Conservation (phyloP, 2,329 filamentous ascomycete species). For the Alternaria tenuissima region DNA sequence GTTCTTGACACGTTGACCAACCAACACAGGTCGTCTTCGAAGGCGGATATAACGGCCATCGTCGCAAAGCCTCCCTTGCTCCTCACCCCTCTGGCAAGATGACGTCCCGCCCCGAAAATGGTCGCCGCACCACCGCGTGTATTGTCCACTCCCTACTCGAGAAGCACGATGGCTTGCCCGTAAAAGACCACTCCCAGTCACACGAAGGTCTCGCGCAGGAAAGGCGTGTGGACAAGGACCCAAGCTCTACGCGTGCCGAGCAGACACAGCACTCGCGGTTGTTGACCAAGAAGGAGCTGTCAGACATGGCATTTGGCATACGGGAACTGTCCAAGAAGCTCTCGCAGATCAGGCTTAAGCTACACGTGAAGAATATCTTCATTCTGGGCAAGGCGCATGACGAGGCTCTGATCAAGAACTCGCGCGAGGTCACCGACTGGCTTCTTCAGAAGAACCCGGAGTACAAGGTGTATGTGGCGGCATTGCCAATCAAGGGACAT, state of each 20-base stretch:
- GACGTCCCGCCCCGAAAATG: constrained; percentile 46
- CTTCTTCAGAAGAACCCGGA: constrained; percentile 74
- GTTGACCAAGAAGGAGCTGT: constrained; percentile 91
- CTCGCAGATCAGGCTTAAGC: constrained; percentile 81
- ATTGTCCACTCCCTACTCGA: constrained; percentile 69
- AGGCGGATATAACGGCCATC: constrained; percentile 56
- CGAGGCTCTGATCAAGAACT: constrained; percentile 76
- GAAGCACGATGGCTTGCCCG: constrained; percentile 49
- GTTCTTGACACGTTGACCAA: constrained; percentile 10
- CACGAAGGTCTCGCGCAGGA: constrained; percentile 48
- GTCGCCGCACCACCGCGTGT: constrained; percentile 60
- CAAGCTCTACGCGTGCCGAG: constrained; percentile 41
- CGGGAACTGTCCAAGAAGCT: constrained; percentile 87
- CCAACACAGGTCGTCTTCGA: constrained; percentile 64
- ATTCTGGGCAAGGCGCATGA: constrained; percentile 94
- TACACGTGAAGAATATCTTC: constrained; percentile 84
- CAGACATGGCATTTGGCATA: constrained; percentile 97
- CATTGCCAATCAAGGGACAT: neutral
- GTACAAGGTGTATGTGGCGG: constrained; percentile 72
- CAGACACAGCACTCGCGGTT: constrained; percentile 70
- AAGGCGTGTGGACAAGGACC: constrained; percentile 55
- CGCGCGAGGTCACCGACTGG: constrained; percentile 81
- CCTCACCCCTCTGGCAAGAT: constrained; percentile 41
- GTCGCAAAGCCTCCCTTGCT: constrained; percentile 68
- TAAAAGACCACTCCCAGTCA: constrained; percentile 33